These are phyloP conservation scores for Elsinoe perseae DNA, from an alignment of 2,329 filamentous ascomycete genomes.

Conservation along the genomic window DNA sequence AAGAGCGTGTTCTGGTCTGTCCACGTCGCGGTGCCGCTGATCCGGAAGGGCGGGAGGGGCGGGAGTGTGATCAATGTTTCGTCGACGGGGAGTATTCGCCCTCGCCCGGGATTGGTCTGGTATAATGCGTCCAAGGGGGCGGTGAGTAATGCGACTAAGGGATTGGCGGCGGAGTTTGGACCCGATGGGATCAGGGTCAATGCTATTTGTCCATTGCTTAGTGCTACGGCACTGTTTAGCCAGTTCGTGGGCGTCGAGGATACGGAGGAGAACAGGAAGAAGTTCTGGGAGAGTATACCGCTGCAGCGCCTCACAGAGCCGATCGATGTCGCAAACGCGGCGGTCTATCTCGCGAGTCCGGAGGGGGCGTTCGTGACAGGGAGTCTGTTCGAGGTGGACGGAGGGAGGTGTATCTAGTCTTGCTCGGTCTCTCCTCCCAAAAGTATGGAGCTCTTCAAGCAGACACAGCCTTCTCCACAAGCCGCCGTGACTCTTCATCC, in stretches of 20 bases:
- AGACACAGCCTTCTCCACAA: constrained; percentile 58
- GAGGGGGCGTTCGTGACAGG: constrained; percentile 67
- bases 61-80: constrained; percentile 60
- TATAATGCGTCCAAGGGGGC: constrained; percentile 64
- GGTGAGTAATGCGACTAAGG: constrained; percentile 51
- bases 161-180: constrained; percentile 63
- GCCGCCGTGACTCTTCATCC: constrained; percentile 52
- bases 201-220: constrained; percentile 59
- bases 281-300: constrained; percentile 48
- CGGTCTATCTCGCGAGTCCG: constrained; percentile 61
- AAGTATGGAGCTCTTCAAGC: constrained; percentile 22
- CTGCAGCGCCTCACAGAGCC: constrained; percentile 51
- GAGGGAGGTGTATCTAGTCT: constrained; percentile 39
- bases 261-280: constrained; percentile 53
- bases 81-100: constrained; percentile 55
- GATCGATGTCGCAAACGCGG: constrained; percentile 62
- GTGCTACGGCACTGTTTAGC: constrained; percentile 55
- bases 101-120: constrained; percentile 58
- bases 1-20: constrained; percentile 58
- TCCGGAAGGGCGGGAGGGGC: constrained; percentile 49
- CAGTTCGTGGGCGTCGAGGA: constrained; percentile 54
- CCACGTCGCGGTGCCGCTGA: constrained; percentile 52
- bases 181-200: constrained; percentile 63
- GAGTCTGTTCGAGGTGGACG: constrained; percentile 60
- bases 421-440: too few species aligned